Conservation (phyloP, 441 rosid genomes). For the Erodium texanum region DNA sequence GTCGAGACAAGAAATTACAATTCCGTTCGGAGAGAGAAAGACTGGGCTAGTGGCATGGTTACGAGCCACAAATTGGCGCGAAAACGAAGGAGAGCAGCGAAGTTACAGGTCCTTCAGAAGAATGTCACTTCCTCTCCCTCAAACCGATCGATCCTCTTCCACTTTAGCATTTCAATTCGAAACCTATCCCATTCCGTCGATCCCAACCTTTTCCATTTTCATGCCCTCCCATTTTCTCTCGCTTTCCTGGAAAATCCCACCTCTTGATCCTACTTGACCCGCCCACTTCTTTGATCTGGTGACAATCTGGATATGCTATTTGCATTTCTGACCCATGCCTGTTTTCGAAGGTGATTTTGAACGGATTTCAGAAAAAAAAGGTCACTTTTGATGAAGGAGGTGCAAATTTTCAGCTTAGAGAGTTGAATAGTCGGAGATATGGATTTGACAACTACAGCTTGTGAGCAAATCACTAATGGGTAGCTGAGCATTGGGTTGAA, state of each 20-base stretch:
- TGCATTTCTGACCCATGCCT: background rate
- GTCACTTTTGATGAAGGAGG: background rate
- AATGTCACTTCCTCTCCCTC: constrained; percentile 34
- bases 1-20: background rate
- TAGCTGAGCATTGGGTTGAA: background rate
- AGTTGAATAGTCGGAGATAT: too few species aligned
- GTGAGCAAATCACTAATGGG: background rate
- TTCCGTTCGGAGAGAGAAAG: background rate
- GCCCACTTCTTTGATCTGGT: too few species aligned
- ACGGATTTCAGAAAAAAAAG: background rate
- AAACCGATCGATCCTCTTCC: constrained; percentile 21
- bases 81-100: constrained; percentile 47
- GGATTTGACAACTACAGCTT: too few species aligned
- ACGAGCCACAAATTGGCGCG: constrained; percentile 77
- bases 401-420: too few species aligned
- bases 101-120: constrained; percentile 40
- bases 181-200: background rate
- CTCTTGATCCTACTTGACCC: too few species aligned
- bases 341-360: too few species aligned
- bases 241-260: constrained; percentile 3
- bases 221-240: constrained; percentile 8
- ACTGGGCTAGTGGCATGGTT: background rate
- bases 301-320: too few species aligned
- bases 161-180: background rate
- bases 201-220: constrained; percentile 15